Conservation (phyloP, 2,329 filamentous ascomycete species). For the Colletotrichum caudatum region DNA sequence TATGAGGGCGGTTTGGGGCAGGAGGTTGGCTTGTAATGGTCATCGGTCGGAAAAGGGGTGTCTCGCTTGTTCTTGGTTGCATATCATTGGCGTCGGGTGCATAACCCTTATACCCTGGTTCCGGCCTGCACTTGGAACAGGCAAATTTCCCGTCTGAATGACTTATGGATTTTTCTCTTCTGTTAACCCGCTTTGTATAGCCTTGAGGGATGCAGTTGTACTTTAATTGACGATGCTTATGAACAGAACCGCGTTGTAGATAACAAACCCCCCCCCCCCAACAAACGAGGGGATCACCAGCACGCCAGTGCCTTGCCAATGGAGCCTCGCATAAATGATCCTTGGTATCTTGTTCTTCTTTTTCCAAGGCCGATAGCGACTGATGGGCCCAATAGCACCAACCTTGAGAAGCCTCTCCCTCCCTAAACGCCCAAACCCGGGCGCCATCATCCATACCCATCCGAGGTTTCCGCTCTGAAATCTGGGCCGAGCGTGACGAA, state of each 20-base stretch:
- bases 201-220: conserved; percentile 28
- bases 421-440: not conserved
- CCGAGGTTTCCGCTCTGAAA: not conserved
- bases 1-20: conserved; percentile 25
- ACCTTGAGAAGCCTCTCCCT: not conserved
- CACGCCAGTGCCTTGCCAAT: not conserved
- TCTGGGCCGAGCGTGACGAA: not conserved
- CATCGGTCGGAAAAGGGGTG: conserved; percentile 17
- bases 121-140: conserved; percentile 48
- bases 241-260: conserved; percentile 2
- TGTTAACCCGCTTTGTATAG: conserved; percentile 35
- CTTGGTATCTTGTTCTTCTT: not conserved
- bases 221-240: conserved; percentile 37
- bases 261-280: not conserved
- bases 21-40: conserved; percentile 16
- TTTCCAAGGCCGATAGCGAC: not conserved
- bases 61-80: conserved; percentile 43
- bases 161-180: conserved; percentile 37
- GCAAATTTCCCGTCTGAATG: conserved; percentile 49
- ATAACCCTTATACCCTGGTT: conserved; percentile 48
- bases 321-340: not conserved
- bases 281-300: not conserved
- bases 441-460: no score
- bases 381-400: not conserved
- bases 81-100: conserved; percentile 52